Evolutionary conservation across 2,329 filamentous ascomycete species (phyloP), one percentile per base, ranked within the genome.

Genomic region (Alternaria sp.): DNA sequence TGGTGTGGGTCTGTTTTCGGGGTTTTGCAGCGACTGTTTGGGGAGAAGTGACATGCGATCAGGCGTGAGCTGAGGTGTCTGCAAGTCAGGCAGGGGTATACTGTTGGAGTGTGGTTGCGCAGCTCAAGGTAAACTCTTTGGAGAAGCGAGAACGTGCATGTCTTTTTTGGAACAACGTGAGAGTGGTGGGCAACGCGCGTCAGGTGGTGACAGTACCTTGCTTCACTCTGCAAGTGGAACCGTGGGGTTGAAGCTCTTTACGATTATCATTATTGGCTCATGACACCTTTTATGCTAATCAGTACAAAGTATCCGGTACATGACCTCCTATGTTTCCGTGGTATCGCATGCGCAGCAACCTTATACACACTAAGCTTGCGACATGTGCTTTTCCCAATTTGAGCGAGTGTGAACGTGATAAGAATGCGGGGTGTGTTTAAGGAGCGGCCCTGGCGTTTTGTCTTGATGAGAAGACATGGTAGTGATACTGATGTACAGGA

Each of bases 401-500:
- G 32, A 43, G 36, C 25, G 47, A 53, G 21, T 25, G 45, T 61
- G 36, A 53, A 50, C 19, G 19, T 52, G 44, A 40, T 28, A 55
- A 47, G 9, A 54, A 57, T 40, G 17, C 13, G 19, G 30, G 8
- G 21, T 52, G 36, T 57, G 43, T 23, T 21, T 62, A 69, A 68
- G 28, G 68, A 71, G 57, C 64, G 67, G 65, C 67, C 68, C 67
- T 71, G 67, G 54, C 67, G 57, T 67, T 56, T 44, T 59, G 65
- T 58, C 61, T 64, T 49, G 19, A 32, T 50, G 17, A 47, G 30
- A 62, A 51, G 44, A 26, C n/a, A 17, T n/a, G 21, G 44, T 56
- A 49, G 17, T 28, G n/a, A 63, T 59, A 54, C 11, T 44, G 45
- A 11, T 25, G 32, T 47, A 17, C 28, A 30, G 15, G 15, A n/a